Percentiles rank a stretch among this genome's conserved stretches.
Conservation (phyloP, 768 basidiomycete species). For the Macrocybe gigantea region DNA sequence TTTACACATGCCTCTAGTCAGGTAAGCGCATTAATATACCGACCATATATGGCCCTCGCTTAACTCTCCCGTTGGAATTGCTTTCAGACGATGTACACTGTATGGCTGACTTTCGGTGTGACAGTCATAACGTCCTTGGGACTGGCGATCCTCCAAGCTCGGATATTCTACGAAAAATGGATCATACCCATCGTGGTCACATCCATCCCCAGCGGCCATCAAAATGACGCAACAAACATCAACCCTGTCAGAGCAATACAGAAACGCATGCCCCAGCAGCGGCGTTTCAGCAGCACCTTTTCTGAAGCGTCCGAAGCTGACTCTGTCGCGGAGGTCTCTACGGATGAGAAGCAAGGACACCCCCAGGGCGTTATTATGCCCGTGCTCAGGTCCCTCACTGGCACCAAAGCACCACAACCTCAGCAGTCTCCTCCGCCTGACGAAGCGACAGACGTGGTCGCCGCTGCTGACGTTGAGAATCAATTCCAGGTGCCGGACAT, state of each 20-base stretch:
- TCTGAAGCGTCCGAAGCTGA: slow-evolving; percentile 6
- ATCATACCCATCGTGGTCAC: neutral
- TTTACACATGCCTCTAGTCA: slow-evolving; percentile 10
- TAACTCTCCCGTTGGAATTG: neutral
- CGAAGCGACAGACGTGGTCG: neutral
- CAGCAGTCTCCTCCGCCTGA: neutral
- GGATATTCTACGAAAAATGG: slow-evolving; percentile 13
- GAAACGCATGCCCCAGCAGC: neutral
- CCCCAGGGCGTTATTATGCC: neutral
- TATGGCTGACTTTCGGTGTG: slow-evolving; percentile 7
- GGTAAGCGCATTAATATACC: neutral
- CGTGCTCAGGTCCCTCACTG: neutral
- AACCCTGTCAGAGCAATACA: too few relatives aligned
- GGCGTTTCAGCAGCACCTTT: slow-evolving; percentile 4
- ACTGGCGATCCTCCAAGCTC: slow-evolving; percentile 1
- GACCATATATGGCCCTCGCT: neutral
- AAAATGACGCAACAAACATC: too few relatives aligned
- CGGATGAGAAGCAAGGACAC: neutral
- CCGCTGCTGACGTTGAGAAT: neutral
- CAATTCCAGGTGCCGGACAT: neutral
- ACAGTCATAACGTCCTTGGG: slow-evolving; percentile 11
- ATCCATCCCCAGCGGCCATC: too few relatives aligned
- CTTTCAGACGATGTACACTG: slow-evolving; percentile 4
- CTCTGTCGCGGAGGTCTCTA: neutral
- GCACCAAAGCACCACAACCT: neutral